Base-by-base conservation (phyloP, 768 basidiomycete species). In the Suillus tomentosus region DNA sequence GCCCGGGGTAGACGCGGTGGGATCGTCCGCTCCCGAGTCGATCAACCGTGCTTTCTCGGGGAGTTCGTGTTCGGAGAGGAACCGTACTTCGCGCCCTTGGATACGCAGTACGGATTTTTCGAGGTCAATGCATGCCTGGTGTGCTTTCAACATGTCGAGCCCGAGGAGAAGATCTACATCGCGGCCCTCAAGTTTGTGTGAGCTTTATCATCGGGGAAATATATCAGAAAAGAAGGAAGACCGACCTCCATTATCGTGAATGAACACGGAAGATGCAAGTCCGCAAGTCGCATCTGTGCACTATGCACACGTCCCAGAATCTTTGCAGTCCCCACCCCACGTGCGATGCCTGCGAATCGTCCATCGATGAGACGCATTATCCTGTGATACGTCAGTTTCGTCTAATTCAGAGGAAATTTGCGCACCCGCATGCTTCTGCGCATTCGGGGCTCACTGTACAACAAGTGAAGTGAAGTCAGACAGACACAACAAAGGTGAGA, bases 101-200 rank as follows among this genome's bases (percentile, higher is more conserved):
- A 99, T 98, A n/a, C 94, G 85, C 24, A 99, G 86, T 14, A 92
- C 91, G 67, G 88, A 87, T 75, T 94, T 94, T 69, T 89, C 82
- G 27, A 99, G 85, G 76, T 99, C 97, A 74, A 99, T 98, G 72
- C 89, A 92, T 6, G 95, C 96, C 73, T 97, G 95, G 74, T 98
- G 93, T 0, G 95, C 92, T 77, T 95, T 98, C 65, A 99, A 86
- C 97, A 99, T 99, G 82, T 99, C 97, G n/a, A 99, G 84, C 8
- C 97, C 97, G 48, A 99, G 89, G 3, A 99, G 81, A n/a, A 99
- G 87, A 72, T 99, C 96, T 54, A 99, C 95, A 63, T 92, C 89
- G 39, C 89, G 86, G 43, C 95, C 95, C 92, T 95, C 63, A 24
- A 31, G 15, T 53, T 50, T 27, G 37, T 31, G 31, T 51, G n/a